Evolutionary conservation across 2,329 filamentous ascomycete genomes (phyloP).

Genomic region (Diaporthe capsici): DNA sequence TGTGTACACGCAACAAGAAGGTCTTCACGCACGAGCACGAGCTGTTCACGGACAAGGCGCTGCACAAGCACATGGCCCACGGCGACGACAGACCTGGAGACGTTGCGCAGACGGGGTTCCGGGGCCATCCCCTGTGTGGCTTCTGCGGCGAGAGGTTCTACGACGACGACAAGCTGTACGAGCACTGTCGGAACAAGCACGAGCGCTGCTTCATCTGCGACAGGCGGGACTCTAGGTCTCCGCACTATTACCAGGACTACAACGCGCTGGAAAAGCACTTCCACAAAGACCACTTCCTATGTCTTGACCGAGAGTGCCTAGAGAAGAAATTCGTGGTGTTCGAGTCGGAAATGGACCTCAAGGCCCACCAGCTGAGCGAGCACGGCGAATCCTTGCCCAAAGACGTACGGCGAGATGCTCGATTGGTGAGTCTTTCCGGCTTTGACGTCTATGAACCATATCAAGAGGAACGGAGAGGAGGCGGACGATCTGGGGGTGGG

Average conservation of each 20-base stretch:
- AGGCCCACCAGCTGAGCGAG: constrained; percentile 89
- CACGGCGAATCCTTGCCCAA: constrained; percentile 88
- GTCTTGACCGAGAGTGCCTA: constrained; percentile 86
- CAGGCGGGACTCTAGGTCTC: constrained; percentile 75
- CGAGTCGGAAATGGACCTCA: constrained; percentile 92
- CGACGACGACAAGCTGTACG: constrained; percentile 93
- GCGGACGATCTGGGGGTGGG: constrained; percentile 57
- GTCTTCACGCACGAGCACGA: constrained; percentile 99
- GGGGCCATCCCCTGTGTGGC: constrained; percentile 92
- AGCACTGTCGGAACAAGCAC: constrained; percentile 93
- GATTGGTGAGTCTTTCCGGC: constrained; percentile 86
- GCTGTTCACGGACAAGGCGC: constrained; percentile 84
- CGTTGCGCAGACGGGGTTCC: constrained; percentile 94
- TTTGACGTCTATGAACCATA: constrained; percentile 87
- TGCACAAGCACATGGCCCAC: constrained; percentile 89
- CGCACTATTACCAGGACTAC: constrained; percentile 94
- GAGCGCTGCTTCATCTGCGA: constrained; percentile 97
- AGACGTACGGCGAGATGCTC: constrained; percentile 84
- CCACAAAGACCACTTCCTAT: constrained; percentile 87
- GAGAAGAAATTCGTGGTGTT: constrained; percentile 99
- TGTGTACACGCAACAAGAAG: constrained; percentile 94
- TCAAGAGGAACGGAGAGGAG: constrained; percentile 69
- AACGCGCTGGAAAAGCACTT: constrained; percentile 90
- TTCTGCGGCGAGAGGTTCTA: constrained; percentile 96
- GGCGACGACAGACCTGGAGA: constrained; percentile 94